Evolutionary conservation across 805 yeast species (phyloP).

Genomic region (Candida sanyiensis): DNA sequence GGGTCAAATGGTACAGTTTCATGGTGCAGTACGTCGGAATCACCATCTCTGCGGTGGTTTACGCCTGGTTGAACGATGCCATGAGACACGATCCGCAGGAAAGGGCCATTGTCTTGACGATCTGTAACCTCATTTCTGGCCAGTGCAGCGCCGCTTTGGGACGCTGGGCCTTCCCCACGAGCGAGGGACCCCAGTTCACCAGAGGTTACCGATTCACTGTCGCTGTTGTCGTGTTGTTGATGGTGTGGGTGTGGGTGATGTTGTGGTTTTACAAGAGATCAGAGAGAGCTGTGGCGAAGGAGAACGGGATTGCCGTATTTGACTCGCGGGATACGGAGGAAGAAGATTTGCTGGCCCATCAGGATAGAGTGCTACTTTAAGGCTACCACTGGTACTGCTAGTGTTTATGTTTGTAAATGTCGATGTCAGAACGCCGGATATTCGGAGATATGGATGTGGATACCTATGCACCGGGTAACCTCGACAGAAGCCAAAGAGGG

Average conservation of each 20-base stretch:
- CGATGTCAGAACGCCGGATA: too few relatives aligned
- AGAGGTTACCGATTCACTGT: conserved; percentile 47
- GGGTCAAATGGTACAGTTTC: conserved; percentile 49
- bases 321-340: conserved; percentile 20
- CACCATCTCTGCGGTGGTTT: conserved; percentile 55
- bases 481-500: too few relatives aligned
- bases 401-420: neutral
- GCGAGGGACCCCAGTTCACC: conserved; percentile 47
- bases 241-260: conserved; percentile 21
- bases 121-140: conserved; percentile 46
- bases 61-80: conserved; percentile 54
- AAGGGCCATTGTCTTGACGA: conserved; percentile 44
- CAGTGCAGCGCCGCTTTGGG: conserved; percentile 49
- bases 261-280: conserved; percentile 34
- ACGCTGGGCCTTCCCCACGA: conserved; percentile 29
- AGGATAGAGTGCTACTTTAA: too few relatives aligned
- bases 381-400: too few relatives aligned
- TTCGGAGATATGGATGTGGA: too few relatives aligned
- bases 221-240: conserved; percentile 23
- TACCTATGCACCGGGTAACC: too few relatives aligned
- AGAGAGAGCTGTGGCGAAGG: conserved; percentile 31
- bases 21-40: conserved; percentile 24
- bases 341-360: too few relatives aligned
- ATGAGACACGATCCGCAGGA: conserved; percentile 49
- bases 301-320: conserved; percentile 33